Base-by-base conservation (phyloP, 306 rosid genomes). In the Neltuma alba region DNA sequence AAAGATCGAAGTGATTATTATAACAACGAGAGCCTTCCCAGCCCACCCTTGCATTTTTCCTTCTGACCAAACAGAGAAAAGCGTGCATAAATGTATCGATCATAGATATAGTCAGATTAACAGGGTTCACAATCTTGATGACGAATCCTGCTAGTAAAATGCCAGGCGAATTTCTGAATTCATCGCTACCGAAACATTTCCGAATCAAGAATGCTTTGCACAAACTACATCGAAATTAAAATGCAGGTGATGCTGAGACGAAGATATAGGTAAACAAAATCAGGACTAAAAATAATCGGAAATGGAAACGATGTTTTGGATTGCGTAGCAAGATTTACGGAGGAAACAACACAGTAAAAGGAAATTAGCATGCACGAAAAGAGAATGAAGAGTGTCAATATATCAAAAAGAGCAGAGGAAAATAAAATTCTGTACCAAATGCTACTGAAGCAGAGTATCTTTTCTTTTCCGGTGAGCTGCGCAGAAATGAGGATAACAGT, bases 11-110 rank as follows among this genome's bases (percentile, higher is more conserved):
- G 92, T 78, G 54, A 90, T 23, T 4, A 89, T 20, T 38, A 86
- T 78, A 30, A 84, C 84, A 34, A 87, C n/a, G 66, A 91, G 78
- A 52, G 76, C 88, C 78, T 90, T 91, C 69, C 84, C 84, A 3
- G 91, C 82, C 90, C 89, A 88, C 30, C 60, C 80, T 33, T 74
- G 82, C 90, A 91, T 91, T 88, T 86, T 84, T 77, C 78, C 83
- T 70, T 27, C 52, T 0, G 55, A 73, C 13, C 28, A 80, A 80
- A 45, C 76, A 76, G 20, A 64, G 36, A 64, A n/a, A 18, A 45
- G 64, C 25, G 30, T 41, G 14, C 3, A 21, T 21, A 37, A 66
- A 66, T 12, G 48, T 21, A 66, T 9, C 20, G 30, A 37, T 37
- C 4, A 47, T 1, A 16, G n/a, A 64, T 34, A 64, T 18, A 65